Conservation (phyloP, 2,329 filamentous ascomycete species). For the Paraconiothyrium sp. region DNA sequence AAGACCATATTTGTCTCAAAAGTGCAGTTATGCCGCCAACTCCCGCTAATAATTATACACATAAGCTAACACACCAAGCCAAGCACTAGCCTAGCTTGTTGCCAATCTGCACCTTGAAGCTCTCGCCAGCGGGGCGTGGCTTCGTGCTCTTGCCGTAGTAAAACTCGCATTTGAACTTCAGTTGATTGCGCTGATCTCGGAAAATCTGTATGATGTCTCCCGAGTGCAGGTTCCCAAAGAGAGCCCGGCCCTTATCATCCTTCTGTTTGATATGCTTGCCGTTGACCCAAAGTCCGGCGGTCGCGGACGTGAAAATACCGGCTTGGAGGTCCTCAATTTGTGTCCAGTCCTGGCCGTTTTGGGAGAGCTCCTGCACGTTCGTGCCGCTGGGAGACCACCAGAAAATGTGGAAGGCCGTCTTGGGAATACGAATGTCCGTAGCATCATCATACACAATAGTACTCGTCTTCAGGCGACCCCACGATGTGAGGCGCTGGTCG, state of each 20-base stretch:
- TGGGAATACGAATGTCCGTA: slow-evolving; percentile 77
- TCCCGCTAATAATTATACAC: slow-evolving; percentile 19
- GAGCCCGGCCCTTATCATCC: slow-evolving; percentile 58
- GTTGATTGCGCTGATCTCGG: slow-evolving; percentile 54
- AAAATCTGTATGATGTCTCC: slow-evolving; percentile 82
- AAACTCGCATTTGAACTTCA: slow-evolving; percentile 57
- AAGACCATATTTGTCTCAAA: slow-evolving; percentile 8
- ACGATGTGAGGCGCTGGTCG: slow-evolving; percentile 74
- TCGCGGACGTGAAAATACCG: slow-evolving; percentile 83
- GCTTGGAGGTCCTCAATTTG: slow-evolving; percentile 66
- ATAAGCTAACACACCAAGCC: neutral
- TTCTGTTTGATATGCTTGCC: slow-evolving; percentile 70
- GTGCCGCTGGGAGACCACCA: slow-evolving; percentile 71
- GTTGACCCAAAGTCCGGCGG: slow-evolving; percentile 80
- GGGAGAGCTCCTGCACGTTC: slow-evolving; percentile 54
- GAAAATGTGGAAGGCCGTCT: slow-evolving; percentile 80
- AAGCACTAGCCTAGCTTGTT: slow-evolving; percentile 14
- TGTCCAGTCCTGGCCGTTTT: slow-evolving; percentile 63
- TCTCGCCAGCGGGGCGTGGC: slow-evolving; percentile 36
- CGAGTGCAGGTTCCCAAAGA: slow-evolving; percentile 75
- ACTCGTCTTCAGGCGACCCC: slow-evolving; percentile 77
- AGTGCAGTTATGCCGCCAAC: slow-evolving; percentile 5
- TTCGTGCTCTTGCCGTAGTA: slow-evolving; percentile 50
- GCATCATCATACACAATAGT: slow-evolving; percentile 71
- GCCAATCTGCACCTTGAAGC: slow-evolving; percentile 34